Percentiles rank a stretch among this genome's conserved stretches.
These are phyloP conservation scores for Eimeria sp. DNA, from an alignment of 169 alveolate species.

Conservation along the genomic window DNA sequence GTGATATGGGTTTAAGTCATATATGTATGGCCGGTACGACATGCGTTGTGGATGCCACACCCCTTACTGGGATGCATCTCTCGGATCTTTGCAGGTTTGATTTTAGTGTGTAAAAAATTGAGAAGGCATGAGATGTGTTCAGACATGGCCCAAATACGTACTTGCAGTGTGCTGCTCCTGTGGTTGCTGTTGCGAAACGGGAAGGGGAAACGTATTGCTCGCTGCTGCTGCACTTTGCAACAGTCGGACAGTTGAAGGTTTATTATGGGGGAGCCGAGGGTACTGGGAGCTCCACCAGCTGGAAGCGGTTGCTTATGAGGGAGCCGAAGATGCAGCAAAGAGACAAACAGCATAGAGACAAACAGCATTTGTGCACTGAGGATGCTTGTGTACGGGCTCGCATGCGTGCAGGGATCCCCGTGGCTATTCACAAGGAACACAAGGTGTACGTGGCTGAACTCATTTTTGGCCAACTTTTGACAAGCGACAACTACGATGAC, in stretches of 20 bases:
- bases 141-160: background rate
- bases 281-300: background rate
- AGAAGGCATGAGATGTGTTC: background rate
- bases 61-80: too few species aligned
- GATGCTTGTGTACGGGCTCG: background rate
- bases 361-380: background rate
- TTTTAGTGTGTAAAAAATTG: too few species aligned
- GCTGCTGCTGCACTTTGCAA: background rate
- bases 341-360: too few species aligned
- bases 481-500: constrained; percentile 99
- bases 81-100: too few species aligned
- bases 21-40: too few species aligned
- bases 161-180: background rate
- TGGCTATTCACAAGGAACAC: constrained; percentile 98
- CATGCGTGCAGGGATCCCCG: constrained; percentile 89
- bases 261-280: background rate
- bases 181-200: background rate
- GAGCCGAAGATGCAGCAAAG: background rate
- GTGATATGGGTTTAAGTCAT: too few species aligned
- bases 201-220: background rate
- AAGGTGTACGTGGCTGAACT: constrained; percentile 99
- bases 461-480: constrained; percentile 98
- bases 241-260: background rate
- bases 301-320: background rate
- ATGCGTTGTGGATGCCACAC: too few species aligned